Percentiles rank a stretch among this genome's conserved stretches.
phyloP scores from a whole-genome alignment of 1,139 yeast genomes.

The Candida sanyaensis region DNA sequence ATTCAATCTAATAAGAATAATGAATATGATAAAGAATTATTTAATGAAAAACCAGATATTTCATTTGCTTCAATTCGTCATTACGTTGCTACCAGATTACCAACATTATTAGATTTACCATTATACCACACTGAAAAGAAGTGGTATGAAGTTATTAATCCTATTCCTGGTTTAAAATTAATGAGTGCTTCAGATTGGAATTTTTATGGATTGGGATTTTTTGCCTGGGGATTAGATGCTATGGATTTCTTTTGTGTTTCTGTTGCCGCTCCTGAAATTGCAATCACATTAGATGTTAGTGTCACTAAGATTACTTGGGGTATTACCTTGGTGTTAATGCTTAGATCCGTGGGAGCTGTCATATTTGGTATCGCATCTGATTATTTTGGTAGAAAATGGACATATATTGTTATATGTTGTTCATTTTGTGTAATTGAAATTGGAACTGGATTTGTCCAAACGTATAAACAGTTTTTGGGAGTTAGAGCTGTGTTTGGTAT shows the following conservation, averaged over 20 bases:
- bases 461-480: conserved; percentile 64
- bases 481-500: conserved; percentile 49
- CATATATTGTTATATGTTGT: conserved; percentile 55
- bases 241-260: conserved; percentile 76
- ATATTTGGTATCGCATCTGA: conserved; percentile 70
- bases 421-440: conserved; percentile 62
- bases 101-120: conserved; percentile 25
- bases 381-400: conserved; percentile 72
- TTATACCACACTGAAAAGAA: conserved; percentile 13
- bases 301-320: conserved; percentile 74
- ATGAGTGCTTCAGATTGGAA: conserved; percentile 47
- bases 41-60: conserved; percentile 28
- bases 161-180: conserved; percentile 32
- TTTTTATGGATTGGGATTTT: conserved; percentile 62
- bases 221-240: conserved; percentile 82
- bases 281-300: conserved; percentile 49
- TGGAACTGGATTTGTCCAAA: conserved; percentile 71
- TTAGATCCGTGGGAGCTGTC: conserved; percentile 79
- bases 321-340: conserved; percentile 76
- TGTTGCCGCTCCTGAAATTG: conserved; percentile 57
- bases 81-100: conserved; percentile 28
- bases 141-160: conserved; percentile 28
- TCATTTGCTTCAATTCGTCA: conserved; percentile 21
- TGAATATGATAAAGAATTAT: conserved; percentile 13
- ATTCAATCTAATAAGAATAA: neutral